Conservation (phyloP, 345 rosid genomes). For the Brassica nigra region DNA sequence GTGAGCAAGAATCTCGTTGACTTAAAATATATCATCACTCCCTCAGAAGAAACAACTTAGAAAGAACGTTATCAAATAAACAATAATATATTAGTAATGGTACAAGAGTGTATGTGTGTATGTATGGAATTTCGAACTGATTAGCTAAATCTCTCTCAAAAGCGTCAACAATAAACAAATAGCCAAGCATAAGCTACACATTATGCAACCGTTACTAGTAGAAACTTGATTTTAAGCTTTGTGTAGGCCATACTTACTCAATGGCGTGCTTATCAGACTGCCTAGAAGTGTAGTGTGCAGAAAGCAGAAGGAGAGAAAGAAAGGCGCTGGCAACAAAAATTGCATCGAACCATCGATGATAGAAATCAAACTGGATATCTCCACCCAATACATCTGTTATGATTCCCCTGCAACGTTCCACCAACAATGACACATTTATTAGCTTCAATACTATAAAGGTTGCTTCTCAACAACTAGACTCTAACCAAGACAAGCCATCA, state of each 20-base stretch:
- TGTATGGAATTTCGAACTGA: not conserved
- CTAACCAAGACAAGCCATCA: not conserved
- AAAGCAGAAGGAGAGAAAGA: constrained; percentile 86
- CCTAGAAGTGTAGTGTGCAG: constrained; percentile 95
- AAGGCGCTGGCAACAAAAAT: constrained; percentile 96
- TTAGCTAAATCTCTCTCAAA: not conserved
- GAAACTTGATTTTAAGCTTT: not conserved
- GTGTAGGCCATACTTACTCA: constrained; percentile 51
- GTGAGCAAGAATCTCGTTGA: no score
- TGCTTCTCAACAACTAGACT: not conserved
- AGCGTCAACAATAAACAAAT: not conserved
- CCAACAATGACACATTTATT: not conserved
- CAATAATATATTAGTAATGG: not conserved
- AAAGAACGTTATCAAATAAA: not conserved
- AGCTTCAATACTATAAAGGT: not conserved
- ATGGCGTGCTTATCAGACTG: constrained; percentile 96
- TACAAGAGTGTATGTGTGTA: not conserved
- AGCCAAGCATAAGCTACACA: constrained; percentile 13
- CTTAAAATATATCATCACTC: no score
- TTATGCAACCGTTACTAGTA: not conserved
- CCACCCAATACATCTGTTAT: constrained; percentile 95
- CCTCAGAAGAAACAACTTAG: not conserved
- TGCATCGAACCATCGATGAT: constrained; percentile 98
- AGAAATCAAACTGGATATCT: constrained; percentile 96
- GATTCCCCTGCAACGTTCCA: constrained; percentile 79